Conservation (phyloP, 148 eudicot species). For the Spergularia marina region DNA sequence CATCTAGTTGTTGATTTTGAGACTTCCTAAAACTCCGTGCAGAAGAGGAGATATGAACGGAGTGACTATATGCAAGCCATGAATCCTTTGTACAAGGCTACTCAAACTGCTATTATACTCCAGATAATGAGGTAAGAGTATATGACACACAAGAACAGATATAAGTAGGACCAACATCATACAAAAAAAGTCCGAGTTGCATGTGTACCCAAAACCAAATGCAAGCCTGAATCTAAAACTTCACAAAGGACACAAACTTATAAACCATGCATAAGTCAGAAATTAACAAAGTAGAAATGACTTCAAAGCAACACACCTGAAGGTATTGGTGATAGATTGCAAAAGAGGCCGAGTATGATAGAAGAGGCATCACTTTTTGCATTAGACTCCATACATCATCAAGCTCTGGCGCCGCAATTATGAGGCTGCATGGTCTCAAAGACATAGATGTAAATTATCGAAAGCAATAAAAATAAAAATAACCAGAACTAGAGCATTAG, state of each 20-base stretch:
- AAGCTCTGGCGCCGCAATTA: conserved; percentile 75
- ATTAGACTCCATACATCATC: conserved; percentile 83
- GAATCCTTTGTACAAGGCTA: no score
- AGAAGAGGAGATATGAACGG: no score
- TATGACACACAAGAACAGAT: no score
- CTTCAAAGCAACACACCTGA: conserved; percentile 46
- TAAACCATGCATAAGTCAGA: neutral
- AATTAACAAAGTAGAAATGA: neutral
- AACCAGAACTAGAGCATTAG: neutral
- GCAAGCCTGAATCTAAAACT: neutral
- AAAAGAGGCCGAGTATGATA: conserved; percentile 83
- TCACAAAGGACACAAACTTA: neutral
- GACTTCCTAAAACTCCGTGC: no score
- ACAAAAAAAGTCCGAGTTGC: neutral
- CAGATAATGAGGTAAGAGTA: no score
- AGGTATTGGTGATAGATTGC: conserved; percentile 88
- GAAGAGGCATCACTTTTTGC: conserved; percentile 72
- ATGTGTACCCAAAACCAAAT: neutral
- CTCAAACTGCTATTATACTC: no score
- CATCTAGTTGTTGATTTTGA: no score
- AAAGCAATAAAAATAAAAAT: neutral
- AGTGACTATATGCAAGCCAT: no score
- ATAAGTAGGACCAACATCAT: no score
- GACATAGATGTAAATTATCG: conserved; percentile 4
- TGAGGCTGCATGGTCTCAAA: conserved; percentile 50